Percentiles rank a stretch among this genome's conserved stretches.
Evolutionary conservation across 176 grass and related monocot genomes (phyloP).

Genomic region (Puya raimondii): DNA sequence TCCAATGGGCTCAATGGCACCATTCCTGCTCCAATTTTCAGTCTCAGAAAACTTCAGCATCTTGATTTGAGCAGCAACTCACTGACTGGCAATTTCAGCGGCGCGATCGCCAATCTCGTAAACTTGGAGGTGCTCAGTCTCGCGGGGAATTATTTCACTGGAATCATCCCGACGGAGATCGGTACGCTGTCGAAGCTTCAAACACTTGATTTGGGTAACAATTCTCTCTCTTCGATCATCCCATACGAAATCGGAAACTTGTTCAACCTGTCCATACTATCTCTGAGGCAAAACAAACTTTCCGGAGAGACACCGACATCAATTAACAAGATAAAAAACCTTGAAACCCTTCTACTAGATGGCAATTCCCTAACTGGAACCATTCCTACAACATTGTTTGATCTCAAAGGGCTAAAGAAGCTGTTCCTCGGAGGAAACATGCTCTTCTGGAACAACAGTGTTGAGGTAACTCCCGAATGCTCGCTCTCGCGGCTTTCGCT

Average conservation of each 20-base stretch:
- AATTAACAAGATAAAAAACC: not conserved
- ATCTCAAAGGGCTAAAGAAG: constrained; percentile 19
- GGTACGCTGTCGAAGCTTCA: constrained; percentile 11
- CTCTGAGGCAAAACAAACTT: constrained; percentile 16
- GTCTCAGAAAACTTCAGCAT: constrained; percentile 11
- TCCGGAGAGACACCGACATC: constrained; percentile 12
- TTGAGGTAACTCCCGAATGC: constrained; percentile 11
- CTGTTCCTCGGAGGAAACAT: constrained; percentile 14
- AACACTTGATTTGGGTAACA: constrained; percentile 18
- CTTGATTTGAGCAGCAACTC: constrained; percentile 14
- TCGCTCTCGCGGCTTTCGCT: constrained; percentile 12
- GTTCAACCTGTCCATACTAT: constrained; percentile 21
- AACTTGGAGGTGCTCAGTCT: constrained; percentile 7
- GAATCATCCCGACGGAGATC: constrained; percentile 8
- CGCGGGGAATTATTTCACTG: constrained; percentile 10
- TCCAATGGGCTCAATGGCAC: constrained; percentile 19
- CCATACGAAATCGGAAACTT: constrained; percentile 10
- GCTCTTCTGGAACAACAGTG: constrained; percentile 8
- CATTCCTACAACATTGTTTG: constrained; percentile 17
- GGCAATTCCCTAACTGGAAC: constrained; percentile 11
- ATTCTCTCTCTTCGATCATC: constrained; percentile 25
- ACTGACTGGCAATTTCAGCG: constrained; percentile 7
- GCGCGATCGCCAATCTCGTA: constrained; percentile 7
- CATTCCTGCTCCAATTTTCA: constrained; percentile 13
- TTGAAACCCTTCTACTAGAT: constrained; percentile 14